Evolutionary conservation across 2,329 filamentous ascomycete genomes (phyloP), one percentile per base, ranked within the genome.

Genomic region (Talaromyces sp.): DNA sequence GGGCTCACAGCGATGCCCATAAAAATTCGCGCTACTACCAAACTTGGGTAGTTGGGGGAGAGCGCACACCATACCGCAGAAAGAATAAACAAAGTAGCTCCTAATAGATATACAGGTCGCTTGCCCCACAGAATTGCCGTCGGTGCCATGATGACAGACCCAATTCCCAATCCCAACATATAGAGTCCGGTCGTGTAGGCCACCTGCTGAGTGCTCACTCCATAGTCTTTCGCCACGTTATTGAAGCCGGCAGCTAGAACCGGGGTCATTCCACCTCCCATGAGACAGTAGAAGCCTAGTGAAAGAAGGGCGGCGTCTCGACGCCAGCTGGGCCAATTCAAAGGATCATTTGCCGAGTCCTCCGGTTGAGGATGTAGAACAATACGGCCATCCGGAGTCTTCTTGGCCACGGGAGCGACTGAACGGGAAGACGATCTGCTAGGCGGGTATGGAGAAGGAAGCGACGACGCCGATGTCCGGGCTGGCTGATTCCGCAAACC

Each of bases 61-160:
- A 87, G 74, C 14, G 92, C 93, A 75, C 92, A 94, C 94, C 94
- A 98, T 14, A 96, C 75, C 0, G 88, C 87, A 0, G 90, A 90
- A 1, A 85, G 73, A 60, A 93, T 85, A 74, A 97, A 96, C n/a
- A 96, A 75, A 19, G 93, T 78, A 37, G 90, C 86, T 19, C 92
- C 89, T 33, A 84, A 83, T 24, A 98, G 85, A 74, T 98, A 98
- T 0, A 98, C 91, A 0, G 93, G 93, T 13, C 94, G 85, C 78
- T 98, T 98, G 1, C 94, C 95, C 66, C 82, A 97, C 0, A 97
- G 75, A 67, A 98, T 97, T 35, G 94, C 94, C 0, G 93, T 97
- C 0, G 94, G 95, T 0, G 91, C 95, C 71, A 90, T 89, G 61
- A 98, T 74, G 7, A 97, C 88, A 19, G 88, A 92, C 1, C 94